Percentiles rank a stretch among this genome's conserved stretches.
Conservation (phyloP, 202 grass and related monocot species). For the Carex arenaria region DNA sequence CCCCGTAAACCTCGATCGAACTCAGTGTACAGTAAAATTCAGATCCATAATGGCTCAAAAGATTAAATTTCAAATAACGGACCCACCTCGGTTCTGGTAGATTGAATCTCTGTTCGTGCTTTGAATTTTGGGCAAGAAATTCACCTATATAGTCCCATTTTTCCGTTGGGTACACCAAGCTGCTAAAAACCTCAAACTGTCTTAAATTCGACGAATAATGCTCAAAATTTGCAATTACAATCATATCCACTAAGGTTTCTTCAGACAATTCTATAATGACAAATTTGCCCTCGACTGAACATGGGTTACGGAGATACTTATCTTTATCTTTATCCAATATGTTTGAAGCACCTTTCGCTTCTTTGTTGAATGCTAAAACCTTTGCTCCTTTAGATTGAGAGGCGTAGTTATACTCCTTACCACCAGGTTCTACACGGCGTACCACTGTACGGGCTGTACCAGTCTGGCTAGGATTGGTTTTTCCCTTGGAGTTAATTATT, state of each 20-base stretch:
- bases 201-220: conserved; percentile 91
- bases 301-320: conserved; percentile 95
- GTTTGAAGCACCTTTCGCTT: conserved; percentile 89
- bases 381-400: conserved; percentile 80
- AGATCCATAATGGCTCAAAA: conserved; percentile 83
- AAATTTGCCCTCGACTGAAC: conserved; percentile 84
- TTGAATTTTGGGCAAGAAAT: conserved; percentile 70
- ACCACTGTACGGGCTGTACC: conserved; percentile 37
- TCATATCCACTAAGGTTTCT: conserved; percentile 87
- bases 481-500: conserved; percentile 54
- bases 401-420: conserved; percentile 93
- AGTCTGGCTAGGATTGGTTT: conserved; percentile 36
- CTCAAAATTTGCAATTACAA: conserved; percentile 91
- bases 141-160: conserved; percentile 77
- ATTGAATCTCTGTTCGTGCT: conserved; percentile 65
- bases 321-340: conserved; percentile 96
- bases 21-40: conserved; percentile 96
- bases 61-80: conserved; percentile 79
- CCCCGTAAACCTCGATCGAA: conserved; percentile 84
- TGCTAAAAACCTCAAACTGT: conserved; percentile 76
- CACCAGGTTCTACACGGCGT: conserved; percentile 76
- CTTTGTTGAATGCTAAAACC: conserved; percentile 81
- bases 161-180: conserved; percentile 74
- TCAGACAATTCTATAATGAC: conserved; percentile 93
- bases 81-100: conserved; percentile 79